Conservation (phyloP, 352 stramenopile species). For the Aphanomyces euteiches region DNA sequence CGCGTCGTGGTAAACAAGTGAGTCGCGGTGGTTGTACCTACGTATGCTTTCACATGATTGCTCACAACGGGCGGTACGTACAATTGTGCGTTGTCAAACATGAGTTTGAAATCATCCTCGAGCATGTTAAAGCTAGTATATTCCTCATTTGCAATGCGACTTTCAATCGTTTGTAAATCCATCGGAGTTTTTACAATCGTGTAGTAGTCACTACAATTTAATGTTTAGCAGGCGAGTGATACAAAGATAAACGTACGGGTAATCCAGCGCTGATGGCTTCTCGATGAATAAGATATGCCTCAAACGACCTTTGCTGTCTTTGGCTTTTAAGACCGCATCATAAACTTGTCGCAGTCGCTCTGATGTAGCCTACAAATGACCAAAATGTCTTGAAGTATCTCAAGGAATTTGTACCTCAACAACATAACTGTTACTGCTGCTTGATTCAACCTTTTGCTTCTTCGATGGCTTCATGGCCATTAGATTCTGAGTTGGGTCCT, state of each 20-base stretch:
- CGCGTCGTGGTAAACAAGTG: constrained; percentile 76
- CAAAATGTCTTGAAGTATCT: too few relatives aligned
- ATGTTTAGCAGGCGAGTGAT: neutral
- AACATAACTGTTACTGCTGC: neutral
- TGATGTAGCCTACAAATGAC: neutral
- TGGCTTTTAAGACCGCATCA: constrained; percentile 75
- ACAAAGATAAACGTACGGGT: constrained; percentile 38
- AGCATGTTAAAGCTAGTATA: constrained; percentile 65
- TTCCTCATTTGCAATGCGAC: constrained; percentile 60
- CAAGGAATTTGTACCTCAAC: neutral
- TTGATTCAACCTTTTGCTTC: constrained; percentile 41
- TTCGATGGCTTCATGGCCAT: constrained; percentile 41
- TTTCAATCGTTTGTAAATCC: constrained; percentile 84
- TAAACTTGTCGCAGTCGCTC: constrained; percentile 57
- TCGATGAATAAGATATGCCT: constrained; percentile 73
- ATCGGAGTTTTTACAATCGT: constrained; percentile 82
- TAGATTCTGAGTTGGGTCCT: constrained; percentile 30
- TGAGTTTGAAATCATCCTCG: constrained; percentile 77
- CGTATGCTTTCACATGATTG: too few relatives aligned
- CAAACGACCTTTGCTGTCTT: constrained; percentile 59
- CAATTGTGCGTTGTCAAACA: constrained; percentile 82
- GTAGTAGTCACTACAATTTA: constrained; percentile 69
- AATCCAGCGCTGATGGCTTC: constrained; percentile 72
- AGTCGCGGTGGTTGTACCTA: constrained; percentile 77
- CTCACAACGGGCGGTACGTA: constrained; percentile 15